Base-by-base conservation (phyloP, 441 rosid species). In the Erodium chrysanthum region DNA sequence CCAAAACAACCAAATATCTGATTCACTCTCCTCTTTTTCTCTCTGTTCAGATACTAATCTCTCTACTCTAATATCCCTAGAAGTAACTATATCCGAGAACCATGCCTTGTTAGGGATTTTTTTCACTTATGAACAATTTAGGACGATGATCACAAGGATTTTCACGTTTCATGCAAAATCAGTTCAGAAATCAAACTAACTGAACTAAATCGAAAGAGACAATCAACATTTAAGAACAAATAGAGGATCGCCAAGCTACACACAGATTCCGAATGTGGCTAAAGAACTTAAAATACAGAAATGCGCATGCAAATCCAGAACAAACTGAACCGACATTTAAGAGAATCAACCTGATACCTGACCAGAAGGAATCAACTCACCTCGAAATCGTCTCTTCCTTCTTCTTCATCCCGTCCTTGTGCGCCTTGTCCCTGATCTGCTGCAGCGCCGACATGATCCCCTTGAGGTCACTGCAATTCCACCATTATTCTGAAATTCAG, bases 341-440 rank as follows among this genome's bases (percentile, higher is more conserved):
- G 8, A 52, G 23, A 18, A 52, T 20, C 60, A 54, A 54, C 60
- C 23, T 54, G 60, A 54, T 7, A 54, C 60, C 25, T 54, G 35
- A 63, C 0, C 22, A 29, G 66, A 64, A 67, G 12, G 5, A 27
- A 7, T 50, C 7, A 2, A 18, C 70, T 72, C 54, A 88, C 96
- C 96, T 92, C 18, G 89, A 86, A 73, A 92, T 86, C 69, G 92
- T 92, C 70, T 89, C 89, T 71, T 88, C 97, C 73, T 89, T 89
- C 83, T 83, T 89, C 87, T 85, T 88, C 60, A 81, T 88, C 48
- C 89, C 90, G 68, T 89, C 96, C 76, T 82, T 85, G 1, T 85
- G 80, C 25, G 96, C 81, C 71, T 83, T 92, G 84, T 88, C 90
- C 71, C 77, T 81, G 75, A 92, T 83, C 81, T 79, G 88, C 20